Percentiles rank a stretch among this genome's conserved stretches.
phyloP scores from a whole-genome alignment of 371 early-diverging fungal genomes.

The Actinomortierella wolfii region DNA sequence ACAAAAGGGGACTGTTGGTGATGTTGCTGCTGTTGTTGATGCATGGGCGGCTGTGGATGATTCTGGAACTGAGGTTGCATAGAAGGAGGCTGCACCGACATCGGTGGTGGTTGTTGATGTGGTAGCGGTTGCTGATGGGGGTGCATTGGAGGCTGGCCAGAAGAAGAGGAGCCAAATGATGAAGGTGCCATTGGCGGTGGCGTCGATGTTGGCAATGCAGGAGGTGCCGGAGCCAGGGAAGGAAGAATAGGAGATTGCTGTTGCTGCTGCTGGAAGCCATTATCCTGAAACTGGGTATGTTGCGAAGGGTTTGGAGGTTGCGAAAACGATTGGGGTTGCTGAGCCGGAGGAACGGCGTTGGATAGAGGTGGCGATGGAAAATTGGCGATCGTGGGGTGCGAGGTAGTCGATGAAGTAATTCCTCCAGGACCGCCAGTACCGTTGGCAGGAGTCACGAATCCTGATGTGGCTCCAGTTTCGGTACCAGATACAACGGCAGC shows the following conservation, averaged over 20 bases:
- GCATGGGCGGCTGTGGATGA: no score
- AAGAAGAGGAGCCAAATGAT: slow-evolving; percentile 22
- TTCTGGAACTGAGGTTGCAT: no score
- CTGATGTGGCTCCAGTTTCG: not conserved
- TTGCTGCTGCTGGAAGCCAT: slow-evolving; percentile 10
- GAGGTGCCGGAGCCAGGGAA: slow-evolving; percentile 5
- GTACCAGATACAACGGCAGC: slow-evolving; percentile 4
- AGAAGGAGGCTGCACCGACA: no score
- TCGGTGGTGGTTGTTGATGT: not conserved
- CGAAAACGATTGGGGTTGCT: slow-evolving; percentile 2
- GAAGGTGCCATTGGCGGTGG: slow-evolving; percentile 3
- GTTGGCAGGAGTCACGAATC: slow-evolving; percentile 12
- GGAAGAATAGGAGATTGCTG: slow-evolving; percentile 5
- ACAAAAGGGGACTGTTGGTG: no score
- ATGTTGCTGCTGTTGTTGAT: no score
- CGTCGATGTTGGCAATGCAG: slow-evolving; percentile 2
- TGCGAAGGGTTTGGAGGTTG: not conserved
- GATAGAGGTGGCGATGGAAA: slow-evolving; percentile 41
- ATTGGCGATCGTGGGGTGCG: slow-evolving; percentile 30
- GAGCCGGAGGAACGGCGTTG: slow-evolving; percentile 4
- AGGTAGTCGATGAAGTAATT: not conserved
- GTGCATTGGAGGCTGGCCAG: not conserved
- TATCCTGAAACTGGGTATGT: not conserved
- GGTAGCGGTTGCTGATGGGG: slow-evolving; percentile 1
- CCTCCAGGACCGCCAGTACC: not conserved